Percentiles rank a stretch among this genome's conserved stretches.
Evolutionary conservation across 306 rosid species (phyloP).

Genomic region (Malus sieversii): DNA sequence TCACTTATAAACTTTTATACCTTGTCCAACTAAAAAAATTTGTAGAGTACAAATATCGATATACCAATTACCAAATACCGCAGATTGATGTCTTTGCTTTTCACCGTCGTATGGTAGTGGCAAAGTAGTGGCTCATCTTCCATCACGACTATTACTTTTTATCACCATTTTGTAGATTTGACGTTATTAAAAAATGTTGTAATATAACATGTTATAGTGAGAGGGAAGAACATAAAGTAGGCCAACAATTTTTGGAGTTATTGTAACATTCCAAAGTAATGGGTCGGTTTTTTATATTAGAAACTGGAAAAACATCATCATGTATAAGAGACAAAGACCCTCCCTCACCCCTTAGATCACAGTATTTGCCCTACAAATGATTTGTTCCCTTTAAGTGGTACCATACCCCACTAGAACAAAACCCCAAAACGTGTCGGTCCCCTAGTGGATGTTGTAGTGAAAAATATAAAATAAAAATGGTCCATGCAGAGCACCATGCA

Average conservation of each 20-base stretch:
- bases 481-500: constrained; percentile 38
- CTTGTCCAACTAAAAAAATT: no score
- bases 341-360: constrained; percentile 2
- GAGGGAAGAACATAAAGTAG: background rate
- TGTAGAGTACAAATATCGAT: no score
- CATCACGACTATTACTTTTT: constrained; percentile 14
- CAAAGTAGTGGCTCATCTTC: constrained; percentile 11
- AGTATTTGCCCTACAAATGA: constrained; percentile 28
- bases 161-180: constrained; percentile 24
- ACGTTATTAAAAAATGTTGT: constrained; percentile 6
- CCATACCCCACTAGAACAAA: constrained; percentile 17
- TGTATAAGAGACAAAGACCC: constrained; percentile 11
- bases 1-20: no score
- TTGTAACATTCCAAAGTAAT: constrained; percentile 11
- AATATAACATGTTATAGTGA: background rate
- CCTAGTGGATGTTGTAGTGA: constrained; percentile 10
- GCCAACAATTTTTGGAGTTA: background rate
- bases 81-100: background rate
- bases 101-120: background rate
- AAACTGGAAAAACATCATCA: background rate
- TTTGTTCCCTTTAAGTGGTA: constrained; percentile 31
- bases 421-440: constrained; percentile 21
- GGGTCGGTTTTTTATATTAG: constrained; percentile 15
- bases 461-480: constrained; percentile 16
- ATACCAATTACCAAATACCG: no score